phyloP scores from a whole-genome alignment of 2,329 filamentous ascomycete genomes.

The Calycina herbarum region DNA sequence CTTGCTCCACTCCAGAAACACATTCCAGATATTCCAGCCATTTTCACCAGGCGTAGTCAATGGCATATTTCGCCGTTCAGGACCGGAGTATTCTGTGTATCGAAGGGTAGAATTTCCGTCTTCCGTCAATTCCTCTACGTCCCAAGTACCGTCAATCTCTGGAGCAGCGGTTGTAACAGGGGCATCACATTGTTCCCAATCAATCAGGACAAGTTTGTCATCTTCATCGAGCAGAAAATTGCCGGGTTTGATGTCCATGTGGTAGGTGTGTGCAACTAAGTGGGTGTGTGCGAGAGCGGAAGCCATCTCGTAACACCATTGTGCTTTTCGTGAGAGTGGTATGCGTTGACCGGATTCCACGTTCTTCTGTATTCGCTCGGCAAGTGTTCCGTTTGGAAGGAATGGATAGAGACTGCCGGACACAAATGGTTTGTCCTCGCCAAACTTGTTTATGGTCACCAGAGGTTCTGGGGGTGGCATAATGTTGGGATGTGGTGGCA shows the following conservation, averaged over 20 bases:
- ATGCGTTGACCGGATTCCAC: neutral
- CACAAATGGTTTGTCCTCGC: neutral
- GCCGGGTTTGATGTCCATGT: neutral
- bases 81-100: neutral
- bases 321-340: neutral
- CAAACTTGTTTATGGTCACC: neutral
- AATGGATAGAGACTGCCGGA: neutral
- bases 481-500: neutral
- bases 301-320: neutral
- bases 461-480: neutral
- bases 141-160: conserved; percentile 2
- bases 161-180: neutral
- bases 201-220: neutral
- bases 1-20: neutral
- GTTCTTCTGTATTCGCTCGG: neutral
- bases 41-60: neutral
- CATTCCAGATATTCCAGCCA: neutral
- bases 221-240: neutral
- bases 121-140: neutral
- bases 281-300: neutral
- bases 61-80: neutral
- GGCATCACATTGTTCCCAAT: neutral
- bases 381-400: neutral
- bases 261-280: neutral
- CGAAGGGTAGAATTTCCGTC: neutral